Percentiles rank a stretch among this genome's conserved stretches.
Evolutionary conservation across 768 basidiomycete species (phyloP).

Genomic region (Rhizopogon rudus): DNA sequence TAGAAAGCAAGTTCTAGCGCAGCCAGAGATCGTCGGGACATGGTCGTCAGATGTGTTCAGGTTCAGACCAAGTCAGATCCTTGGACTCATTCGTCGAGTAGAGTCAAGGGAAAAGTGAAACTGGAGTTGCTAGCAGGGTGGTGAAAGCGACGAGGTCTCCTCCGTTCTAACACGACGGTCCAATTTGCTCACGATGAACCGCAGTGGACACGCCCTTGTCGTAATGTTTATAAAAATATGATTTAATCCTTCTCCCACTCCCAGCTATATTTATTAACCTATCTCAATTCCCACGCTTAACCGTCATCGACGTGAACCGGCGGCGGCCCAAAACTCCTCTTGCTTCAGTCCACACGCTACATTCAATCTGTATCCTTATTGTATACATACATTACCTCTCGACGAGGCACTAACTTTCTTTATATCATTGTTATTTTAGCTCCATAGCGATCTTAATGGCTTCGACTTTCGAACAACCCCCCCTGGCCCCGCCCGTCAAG

Average conservation of each 20-base stretch:
- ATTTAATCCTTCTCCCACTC: too few relatives aligned
- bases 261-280: background rate
- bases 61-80: constrained; percentile 1
- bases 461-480: constrained; percentile 46
- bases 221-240: background rate
- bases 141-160: too few relatives aligned
- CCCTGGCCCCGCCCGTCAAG: constrained; percentile 66
- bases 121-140: too few relatives aligned
- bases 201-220: background rate
- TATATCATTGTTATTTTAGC: background rate
- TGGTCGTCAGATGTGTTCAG: constrained; percentile 5
- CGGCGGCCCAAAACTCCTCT: too few relatives aligned
- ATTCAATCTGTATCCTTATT: background rate
- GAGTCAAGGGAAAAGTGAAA: background rate
- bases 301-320: background rate
- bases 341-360: constrained; percentile 1
- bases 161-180: background rate
- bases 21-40: constrained; percentile 3
- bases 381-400: background rate
- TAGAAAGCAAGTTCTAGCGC: constrained; percentile 2
- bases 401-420: constrained; percentile 9
- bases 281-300: background rate
- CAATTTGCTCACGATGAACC: background rate
- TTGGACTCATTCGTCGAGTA: constrained; percentile 7
- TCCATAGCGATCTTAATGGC: constrained; percentile 16